Percentiles rank a stretch among this genome's conserved stretches.
phyloP scores from a whole-genome alignment of 805 yeast species.

The Huiozyma sinensis region DNA sequence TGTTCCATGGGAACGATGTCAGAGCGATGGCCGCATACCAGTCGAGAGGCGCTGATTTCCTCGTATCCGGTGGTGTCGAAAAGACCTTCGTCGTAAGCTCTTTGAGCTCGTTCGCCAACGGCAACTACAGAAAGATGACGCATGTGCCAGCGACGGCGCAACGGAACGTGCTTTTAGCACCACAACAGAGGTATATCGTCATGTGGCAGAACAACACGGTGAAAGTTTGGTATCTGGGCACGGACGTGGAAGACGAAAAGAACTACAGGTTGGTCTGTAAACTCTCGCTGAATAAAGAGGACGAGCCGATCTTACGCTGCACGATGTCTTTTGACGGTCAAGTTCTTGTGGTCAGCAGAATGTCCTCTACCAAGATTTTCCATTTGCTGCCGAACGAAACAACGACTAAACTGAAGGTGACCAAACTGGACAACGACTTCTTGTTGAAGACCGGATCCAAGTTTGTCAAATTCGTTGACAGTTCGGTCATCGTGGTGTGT shows the following conservation, averaged over 20 bases:
- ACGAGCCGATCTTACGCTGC: constrained; percentile 67
- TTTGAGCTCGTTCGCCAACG: constrained; percentile 53
- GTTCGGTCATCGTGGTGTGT: constrained; percentile 37
- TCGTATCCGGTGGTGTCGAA: constrained; percentile 81
- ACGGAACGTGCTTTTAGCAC: constrained; percentile 41
- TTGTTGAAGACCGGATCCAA: constrained; percentile 45
- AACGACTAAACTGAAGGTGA: constrained; percentile 34
- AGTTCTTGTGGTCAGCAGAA: constrained; percentile 61
- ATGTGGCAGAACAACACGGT: constrained; percentile 75
- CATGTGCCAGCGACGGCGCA: constrained; percentile 37
- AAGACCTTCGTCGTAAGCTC: constrained; percentile 55
- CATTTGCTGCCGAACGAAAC: constrained; percentile 34
- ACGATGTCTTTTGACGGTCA: constrained; percentile 55
- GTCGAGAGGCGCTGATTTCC: constrained; percentile 52
- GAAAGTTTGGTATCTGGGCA: constrained; percentile 63
- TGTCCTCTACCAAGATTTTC: constrained; percentile 59
- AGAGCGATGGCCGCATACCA: constrained; percentile 66
- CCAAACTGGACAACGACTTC: constrained; percentile 37
- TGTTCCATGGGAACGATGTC: constrained; percentile 78
- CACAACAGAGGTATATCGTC: constrained; percentile 41
- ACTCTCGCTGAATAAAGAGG: constrained; percentile 49
- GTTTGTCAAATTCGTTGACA: constrained; percentile 38
- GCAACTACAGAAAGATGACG: constrained; percentile 61
- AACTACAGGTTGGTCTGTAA: constrained; percentile 49
- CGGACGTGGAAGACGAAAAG: constrained; percentile 18